Conservation (phyloP, 176 grass and related monocot species). For the Tuctoria greenei region DNA sequence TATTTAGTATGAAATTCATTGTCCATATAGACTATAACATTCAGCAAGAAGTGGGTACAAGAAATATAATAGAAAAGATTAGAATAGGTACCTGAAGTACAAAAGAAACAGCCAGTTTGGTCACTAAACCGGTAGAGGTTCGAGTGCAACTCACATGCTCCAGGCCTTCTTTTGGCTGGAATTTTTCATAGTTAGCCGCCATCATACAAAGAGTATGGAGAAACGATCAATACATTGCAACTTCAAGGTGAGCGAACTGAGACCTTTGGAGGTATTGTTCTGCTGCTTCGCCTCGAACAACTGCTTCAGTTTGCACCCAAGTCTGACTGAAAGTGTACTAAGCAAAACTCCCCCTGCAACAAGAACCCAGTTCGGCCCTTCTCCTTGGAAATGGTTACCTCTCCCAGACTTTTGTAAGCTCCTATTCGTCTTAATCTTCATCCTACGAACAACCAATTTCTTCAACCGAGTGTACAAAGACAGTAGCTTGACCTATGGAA, state of each 20-base stretch:
- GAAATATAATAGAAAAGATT: slow-evolving; percentile 14
- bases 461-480: slow-evolving; percentile 34
- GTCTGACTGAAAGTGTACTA: slow-evolving; percentile 70
- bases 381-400: slow-evolving; percentile 54
- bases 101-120: slow-evolving; percentile 57
- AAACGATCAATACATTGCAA: slow-evolving; percentile 7
- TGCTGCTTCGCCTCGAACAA: slow-evolving; percentile 65
- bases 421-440: slow-evolving; percentile 67
- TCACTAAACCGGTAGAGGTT: slow-evolving; percentile 61
- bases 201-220: slow-evolving; percentile 1
- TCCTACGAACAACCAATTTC: slow-evolving; percentile 41
- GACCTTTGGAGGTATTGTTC: slow-evolving; percentile 60
- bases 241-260: slow-evolving; percentile 24
- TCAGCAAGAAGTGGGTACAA: neutral
- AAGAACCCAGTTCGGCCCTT: slow-evolving; percentile 90
- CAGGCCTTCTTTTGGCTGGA: slow-evolving; percentile 56
- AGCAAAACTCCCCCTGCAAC: slow-evolving; percentile 77
- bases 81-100: slow-evolving; percentile 59
- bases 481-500: slow-evolving; percentile 40
- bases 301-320: slow-evolving; percentile 88
- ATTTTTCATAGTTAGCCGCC: slow-evolving; percentile 31
- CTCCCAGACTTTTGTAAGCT: slow-evolving; percentile 61
- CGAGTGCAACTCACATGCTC: slow-evolving; percentile 60
- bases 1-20: neutral
- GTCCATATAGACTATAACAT: neutral